These are phyloP conservation scores for Combretum micranthum DNA, from an alignment of 345 rosid species.

Conservation along the genomic window DNA sequence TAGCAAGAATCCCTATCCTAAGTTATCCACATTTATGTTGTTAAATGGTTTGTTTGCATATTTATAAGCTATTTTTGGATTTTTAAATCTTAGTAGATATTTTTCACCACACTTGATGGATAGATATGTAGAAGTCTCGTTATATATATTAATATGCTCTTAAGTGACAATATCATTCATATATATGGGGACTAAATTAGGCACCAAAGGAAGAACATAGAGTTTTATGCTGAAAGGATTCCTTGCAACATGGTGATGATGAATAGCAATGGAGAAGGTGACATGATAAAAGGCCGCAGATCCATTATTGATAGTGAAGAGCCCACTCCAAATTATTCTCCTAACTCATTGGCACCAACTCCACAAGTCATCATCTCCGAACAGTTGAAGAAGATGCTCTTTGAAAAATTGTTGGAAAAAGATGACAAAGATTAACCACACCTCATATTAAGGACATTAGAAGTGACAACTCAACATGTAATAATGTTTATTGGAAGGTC, in stretches of 20 bases:
- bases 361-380: conserved; percentile 26
- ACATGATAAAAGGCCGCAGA: conserved; percentile 27
- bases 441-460: background rate
- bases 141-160: background rate
- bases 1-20: too few species aligned
- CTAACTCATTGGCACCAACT: conserved; percentile 21
- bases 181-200: conserved; percentile 9
- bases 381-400: conserved; percentile 12
- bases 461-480: too few species aligned
- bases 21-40: too few species aligned
- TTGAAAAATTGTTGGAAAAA: conserved; percentile 1
- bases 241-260: conserved; percentile 42
- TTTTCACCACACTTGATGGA: too few species aligned
- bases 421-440: background rate
- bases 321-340: conserved; percentile 20
- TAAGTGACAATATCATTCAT: background rate
- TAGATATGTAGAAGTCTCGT: too few species aligned
- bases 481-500: too few species aligned
- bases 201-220: conserved; percentile 29
- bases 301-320: conserved; percentile 16
- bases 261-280: conserved; percentile 30
- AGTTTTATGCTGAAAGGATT: conserved; percentile 26
- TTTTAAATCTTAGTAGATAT: too few species aligned
- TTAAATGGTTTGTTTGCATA: too few species aligned
- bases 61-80: too few species aligned